phyloP scores from a whole-genome alignment of 192 early-diverging fungal genomes.

The Coemansia sp. region DNA sequence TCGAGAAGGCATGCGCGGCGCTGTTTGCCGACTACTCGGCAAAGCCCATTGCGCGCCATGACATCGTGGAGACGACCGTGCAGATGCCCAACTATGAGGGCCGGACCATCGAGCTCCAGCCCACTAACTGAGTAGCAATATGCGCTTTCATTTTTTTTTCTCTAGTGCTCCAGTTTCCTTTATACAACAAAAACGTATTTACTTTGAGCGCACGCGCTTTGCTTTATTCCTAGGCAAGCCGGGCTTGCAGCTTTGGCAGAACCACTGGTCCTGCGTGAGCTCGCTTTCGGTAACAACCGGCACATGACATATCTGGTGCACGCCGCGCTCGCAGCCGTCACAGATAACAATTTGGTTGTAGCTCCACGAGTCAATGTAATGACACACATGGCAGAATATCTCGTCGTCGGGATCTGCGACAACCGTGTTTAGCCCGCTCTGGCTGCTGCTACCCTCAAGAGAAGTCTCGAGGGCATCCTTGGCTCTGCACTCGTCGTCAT shows the following conservation, averaged over 20 bases:
- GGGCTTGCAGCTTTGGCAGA: conserved; percentile 33
- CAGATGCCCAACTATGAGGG: conserved; percentile 36
- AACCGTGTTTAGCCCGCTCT: conserved; percentile 27
- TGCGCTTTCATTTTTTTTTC: too few species aligned
- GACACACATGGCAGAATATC: conserved; percentile 39
- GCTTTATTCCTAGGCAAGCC: neutral
- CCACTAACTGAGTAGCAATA: neutral
- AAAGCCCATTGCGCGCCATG: conserved; percentile 63
- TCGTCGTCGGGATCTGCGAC: conserved; percentile 50
- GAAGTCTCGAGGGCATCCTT: neutral
- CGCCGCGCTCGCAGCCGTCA: conserved; percentile 46
- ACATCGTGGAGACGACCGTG: conserved; percentile 27
- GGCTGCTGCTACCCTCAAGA: neutral
- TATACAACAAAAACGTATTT: too few species aligned
- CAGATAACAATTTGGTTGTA: conserved; percentile 55
- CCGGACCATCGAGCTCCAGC: conserved; percentile 7
- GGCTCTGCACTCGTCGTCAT: conserved; percentile 32
- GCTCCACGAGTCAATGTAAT: conserved; percentile 19
- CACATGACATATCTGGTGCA: conserved; percentile 50
- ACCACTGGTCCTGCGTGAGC: conserved; percentile 43
- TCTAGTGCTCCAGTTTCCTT: too few species aligned
- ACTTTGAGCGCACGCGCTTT: conserved; percentile 6
- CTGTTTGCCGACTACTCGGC: conserved; percentile 91
- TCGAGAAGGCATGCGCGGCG: conserved; percentile 74
- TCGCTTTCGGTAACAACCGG: conserved; percentile 43